Evolutionary conservation across 2,329 filamentous ascomycete genomes (phyloP).

Genomic region (Cladosporium halotolerans): DNA sequence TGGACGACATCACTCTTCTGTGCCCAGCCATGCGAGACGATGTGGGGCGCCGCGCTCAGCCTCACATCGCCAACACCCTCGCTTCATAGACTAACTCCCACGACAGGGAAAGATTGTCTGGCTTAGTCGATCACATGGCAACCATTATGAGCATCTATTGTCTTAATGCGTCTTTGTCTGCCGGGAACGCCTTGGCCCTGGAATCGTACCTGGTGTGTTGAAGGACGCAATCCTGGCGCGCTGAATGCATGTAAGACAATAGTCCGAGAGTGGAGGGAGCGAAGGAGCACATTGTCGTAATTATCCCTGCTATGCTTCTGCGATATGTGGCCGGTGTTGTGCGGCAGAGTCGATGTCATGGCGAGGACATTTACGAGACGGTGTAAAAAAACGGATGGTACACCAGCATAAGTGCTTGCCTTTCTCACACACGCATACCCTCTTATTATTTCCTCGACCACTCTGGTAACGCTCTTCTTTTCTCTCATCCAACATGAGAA

Average conservation of each 20-base stretch:
- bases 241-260: no score
- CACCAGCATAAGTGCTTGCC: neutral
- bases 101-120: neutral
- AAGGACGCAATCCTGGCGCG: neutral
- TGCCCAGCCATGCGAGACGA: neutral
- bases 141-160: no score
- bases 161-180: neutral
- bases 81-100: neutral
- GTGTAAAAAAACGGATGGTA: neutral
- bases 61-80: neutral
- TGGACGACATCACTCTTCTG: neutral
- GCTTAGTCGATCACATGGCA: no score
- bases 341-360: slow-evolving; percentile 3
- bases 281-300: neutral
- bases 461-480: neutral
- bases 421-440: neutral
- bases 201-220: neutral
- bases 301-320: neutral
- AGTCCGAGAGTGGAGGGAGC: neutral
- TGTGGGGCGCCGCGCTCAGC: neutral
- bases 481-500: neutral
- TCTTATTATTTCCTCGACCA: neutral
- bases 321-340: neutral
- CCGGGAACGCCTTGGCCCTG: neutral
- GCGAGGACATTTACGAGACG: neutral